phyloP scores from a whole-genome alignment of 2,329 filamentous ascomycete genomes.

The Exophiala mesophila region DNA sequence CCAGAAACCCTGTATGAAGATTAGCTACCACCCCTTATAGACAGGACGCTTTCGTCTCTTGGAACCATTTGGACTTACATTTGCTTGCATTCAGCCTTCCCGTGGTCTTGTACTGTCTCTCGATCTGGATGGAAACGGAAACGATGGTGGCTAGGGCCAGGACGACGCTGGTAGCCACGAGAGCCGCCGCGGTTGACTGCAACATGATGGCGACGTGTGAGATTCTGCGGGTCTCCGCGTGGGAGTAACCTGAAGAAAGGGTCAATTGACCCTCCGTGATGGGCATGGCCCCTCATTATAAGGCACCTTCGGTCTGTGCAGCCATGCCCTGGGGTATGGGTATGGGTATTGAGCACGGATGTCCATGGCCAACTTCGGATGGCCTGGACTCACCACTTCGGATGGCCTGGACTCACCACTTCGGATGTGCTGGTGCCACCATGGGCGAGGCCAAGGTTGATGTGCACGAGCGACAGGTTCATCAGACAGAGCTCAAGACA shows the following conservation, averaged over 20 bases:
- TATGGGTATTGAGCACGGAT: neutral
- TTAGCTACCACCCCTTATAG: conserved; percentile 2
- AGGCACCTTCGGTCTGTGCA: neutral
- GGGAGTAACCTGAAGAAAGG: conserved; percentile 8
- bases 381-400: conserved; percentile 1
- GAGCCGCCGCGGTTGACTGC: conserved; percentile 14
- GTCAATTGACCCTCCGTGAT: neutral
- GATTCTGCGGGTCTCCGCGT: conserved; percentile 10
- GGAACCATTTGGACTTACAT: conserved; percentile 11
- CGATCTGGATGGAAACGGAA: conserved; percentile 16
- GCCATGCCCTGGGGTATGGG: neutral
- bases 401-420: conserved; percentile 1
- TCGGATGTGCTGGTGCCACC: too few relatives aligned
- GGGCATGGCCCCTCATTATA: conserved; percentile 1
- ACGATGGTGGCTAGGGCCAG: conserved; percentile 19
- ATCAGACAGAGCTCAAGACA: too few relatives aligned
- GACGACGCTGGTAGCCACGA: conserved; percentile 20
- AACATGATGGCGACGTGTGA: conserved; percentile 13
- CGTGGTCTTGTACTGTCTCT: conserved; percentile 14
- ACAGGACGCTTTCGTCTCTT: too few relatives aligned
- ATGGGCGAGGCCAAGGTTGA: too few relatives aligned
- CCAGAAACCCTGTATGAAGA: conserved; percentile 13
- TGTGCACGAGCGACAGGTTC: too few relatives aligned
- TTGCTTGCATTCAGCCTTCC: conserved; percentile 18
- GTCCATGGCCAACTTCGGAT: neutral